A percentile compares a stretch with the other conserved stretches of the same genome.
Conservation (phyloP, 768 basidiomycete species). For the Neoboletus magnificus region DNA sequence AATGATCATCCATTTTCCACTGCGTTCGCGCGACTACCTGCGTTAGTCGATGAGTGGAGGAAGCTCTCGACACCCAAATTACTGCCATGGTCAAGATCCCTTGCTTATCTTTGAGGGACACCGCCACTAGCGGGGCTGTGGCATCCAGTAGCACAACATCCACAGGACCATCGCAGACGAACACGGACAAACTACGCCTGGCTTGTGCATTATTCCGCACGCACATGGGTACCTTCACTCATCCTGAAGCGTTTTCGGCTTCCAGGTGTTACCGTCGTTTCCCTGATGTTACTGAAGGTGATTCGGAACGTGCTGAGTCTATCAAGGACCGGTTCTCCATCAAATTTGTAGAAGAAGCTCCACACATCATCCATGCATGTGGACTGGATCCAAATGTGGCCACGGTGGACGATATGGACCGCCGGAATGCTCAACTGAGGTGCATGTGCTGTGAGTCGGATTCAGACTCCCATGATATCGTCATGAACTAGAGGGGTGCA, state of each 20-base stretch:
- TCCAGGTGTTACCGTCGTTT: neutral
- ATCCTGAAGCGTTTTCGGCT: neutral
- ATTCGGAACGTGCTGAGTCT: neutral
- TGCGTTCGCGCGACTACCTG: slow-evolving; percentile 11
- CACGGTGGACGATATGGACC: neutral
- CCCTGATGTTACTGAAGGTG: neutral
- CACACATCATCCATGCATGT: neutral
- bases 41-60: slow-evolving; percentile 5
- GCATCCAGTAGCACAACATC: neutral
- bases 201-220: slow-evolving; percentile 9
- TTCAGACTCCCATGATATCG: neutral
- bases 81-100: slow-evolving; percentile 1
- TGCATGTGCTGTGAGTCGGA: neutral
- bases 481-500: neutral
- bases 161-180: neutral
- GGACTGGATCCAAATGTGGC: neutral
- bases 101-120: neutral
- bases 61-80: slow-evolving; percentile 5
- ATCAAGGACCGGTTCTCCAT: neutral
- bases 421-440: neutral
- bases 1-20: neutral
- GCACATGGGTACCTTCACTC: neutral
- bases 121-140: neutral
- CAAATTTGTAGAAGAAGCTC: neutral
- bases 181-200: neutral